Conservation (phyloP, 2,329 filamentous ascomycete species). For the Diplodia sapinea region DNA sequence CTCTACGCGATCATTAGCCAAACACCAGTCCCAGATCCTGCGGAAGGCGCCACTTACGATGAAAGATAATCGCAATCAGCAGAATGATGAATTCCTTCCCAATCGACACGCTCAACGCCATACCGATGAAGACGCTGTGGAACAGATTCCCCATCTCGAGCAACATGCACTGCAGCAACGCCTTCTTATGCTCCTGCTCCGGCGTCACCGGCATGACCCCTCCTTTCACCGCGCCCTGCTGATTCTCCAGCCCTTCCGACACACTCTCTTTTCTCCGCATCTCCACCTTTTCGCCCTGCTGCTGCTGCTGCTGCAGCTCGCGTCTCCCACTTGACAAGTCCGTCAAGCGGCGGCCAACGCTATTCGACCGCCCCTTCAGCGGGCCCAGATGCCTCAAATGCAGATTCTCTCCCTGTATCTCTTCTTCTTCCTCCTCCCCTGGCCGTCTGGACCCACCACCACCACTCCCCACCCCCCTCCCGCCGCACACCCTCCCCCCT, state of each 20-base stretch:
- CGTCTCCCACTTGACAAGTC: background rate
- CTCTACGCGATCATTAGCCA: constrained; percentile 46
- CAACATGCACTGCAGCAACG: constrained; percentile 66
- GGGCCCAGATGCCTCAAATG: constrained; percentile 18
- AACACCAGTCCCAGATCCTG: background rate
- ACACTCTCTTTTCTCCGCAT: constrained; percentile 33
- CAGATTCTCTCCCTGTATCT: background rate
- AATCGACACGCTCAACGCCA: constrained; percentile 72
- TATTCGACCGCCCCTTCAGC: constrained; percentile 18
- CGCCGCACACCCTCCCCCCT: constrained; percentile 58
- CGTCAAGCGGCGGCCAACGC: constrained; percentile 2
- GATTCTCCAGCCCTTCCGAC: constrained; percentile 10
- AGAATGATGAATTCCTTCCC: constrained; percentile 69
- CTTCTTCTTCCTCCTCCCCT: background rate
- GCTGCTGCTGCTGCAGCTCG: background rate
- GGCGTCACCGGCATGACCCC: constrained; percentile 56
- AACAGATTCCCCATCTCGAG: constrained; percentile 80
- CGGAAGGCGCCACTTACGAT: constrained; percentile 48
- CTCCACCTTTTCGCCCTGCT: background rate
- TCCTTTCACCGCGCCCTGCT: constrained; percentile 34
- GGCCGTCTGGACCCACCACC: too few species aligned
- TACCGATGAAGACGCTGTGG: constrained; percentile 77
- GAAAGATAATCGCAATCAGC: constrained; percentile 72
- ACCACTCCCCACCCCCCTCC: background rate
- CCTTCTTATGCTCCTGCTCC: constrained; percentile 16